Base-by-base conservation (phyloP, 768 basidiomycete genomes). In the Naganishia vishniacii region DNA sequence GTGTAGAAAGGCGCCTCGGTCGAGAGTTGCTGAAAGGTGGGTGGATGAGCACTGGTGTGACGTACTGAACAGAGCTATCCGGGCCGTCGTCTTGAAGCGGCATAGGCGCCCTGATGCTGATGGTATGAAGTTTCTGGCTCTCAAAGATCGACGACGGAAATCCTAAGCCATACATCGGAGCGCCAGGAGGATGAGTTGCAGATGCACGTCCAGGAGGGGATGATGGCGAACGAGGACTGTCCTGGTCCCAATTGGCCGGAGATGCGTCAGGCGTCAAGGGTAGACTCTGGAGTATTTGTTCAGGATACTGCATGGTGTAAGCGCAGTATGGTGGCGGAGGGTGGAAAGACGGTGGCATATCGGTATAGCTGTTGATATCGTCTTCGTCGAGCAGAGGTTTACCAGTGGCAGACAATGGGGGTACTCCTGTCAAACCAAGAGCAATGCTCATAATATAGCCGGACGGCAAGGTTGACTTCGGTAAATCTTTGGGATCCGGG, bases 241-340 rank as follows among this genome's bases (percentile, higher is more conserved):
- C 23, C 23, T 37, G 37, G 34, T 40, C 53, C 53, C 53, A 56
- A 1, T 40, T 34, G 12, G 31, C 4, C 2, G 53, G 53, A 3
- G 53, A 56, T n/a, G 53, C 53, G 20, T 56, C 53, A 12, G 53
- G 53, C n/a, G 53, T 56, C 3, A 56, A n/a, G 2, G 53, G 53
- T 3, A 56, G 37, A 56, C 34, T 18, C 13, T 40, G 26, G 23
- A 20, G 53, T 2, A 34, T 2, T 7, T 6, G 23, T n/a, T 28
- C n/a, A 40, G 13, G 6, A 7, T 40, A 29, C 12, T 56, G 34
- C 34, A 31, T 20, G n/a, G 32, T 40, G 32, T 56, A n/a, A n/a
- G n/a, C n/a, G n/a, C n/a, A n/a, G n/a, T n/a, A n/a, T n/a, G n/a
- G n/a, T n/a, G n/a, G n/a, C n/a, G n/a, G n/a, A 56, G n/a, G 53